These are phyloP conservation scores for Verruconis gallopava DNA, from an alignment of 2,329 filamentous ascomycete species.

Conservation along the genomic window DNA sequence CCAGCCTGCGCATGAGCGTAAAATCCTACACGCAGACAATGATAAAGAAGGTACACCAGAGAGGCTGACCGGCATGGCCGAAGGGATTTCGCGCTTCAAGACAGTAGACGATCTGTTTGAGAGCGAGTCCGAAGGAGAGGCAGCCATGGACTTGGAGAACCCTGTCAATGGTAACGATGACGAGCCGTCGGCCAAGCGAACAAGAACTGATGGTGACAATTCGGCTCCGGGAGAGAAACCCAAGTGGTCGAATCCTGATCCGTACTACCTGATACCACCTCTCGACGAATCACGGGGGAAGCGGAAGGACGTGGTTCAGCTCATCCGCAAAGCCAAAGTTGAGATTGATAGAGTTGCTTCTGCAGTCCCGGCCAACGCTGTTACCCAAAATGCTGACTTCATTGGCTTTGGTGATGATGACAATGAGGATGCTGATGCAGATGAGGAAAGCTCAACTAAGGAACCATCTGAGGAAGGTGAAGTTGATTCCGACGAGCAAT, in stretches of 20 bases:
- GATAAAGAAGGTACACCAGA: constrained; percentile 31
- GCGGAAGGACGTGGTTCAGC: constrained; percentile 74
- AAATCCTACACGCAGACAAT: constrained; percentile 29
- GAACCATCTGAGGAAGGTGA: background rate
- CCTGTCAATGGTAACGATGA: constrained; percentile 1
- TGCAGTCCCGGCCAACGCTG: constrained; percentile 38
- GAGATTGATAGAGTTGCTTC: constrained; percentile 43
- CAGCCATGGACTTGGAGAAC: constrained; percentile 11
- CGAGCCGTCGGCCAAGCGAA: constrained; percentile 5
- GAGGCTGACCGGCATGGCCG: constrained; percentile 30
- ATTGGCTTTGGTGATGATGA: constrained; percentile 68
- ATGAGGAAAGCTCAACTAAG: background rate
- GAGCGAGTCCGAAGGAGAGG: constrained; percentile 15
- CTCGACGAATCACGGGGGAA: constrained; percentile 60
- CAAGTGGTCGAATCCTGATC: constrained; percentile 93
- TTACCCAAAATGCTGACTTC: constrained; percentile 56
- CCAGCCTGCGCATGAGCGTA: constrained; percentile 29
- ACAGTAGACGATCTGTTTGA: constrained; percentile 27
- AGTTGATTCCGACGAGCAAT: background rate
- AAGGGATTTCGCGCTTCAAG: constrained; percentile 28
- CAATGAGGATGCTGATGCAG: constrained; percentile 23
- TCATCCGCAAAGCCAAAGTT: constrained; percentile 81
- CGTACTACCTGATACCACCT: constrained; percentile 77
- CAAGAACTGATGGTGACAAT: constrained; percentile 11
- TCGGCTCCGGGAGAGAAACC: constrained; percentile 33